These are phyloP conservation scores for Diaporthe longicolla DNA, from an alignment of 2,329 filamentous ascomycete species.

Conservation along the genomic window DNA sequence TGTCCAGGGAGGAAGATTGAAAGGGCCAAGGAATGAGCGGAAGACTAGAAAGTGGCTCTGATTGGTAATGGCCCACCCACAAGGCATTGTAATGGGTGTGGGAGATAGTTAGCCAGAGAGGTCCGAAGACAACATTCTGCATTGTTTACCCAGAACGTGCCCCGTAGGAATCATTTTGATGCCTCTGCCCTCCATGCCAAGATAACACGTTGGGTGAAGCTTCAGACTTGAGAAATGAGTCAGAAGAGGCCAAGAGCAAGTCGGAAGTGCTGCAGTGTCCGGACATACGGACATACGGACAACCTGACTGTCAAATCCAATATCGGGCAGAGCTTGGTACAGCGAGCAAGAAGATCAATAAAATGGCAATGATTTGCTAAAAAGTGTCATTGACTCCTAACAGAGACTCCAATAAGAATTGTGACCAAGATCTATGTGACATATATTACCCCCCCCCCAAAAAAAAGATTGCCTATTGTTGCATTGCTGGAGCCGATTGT, in stretches of 20 bases:
- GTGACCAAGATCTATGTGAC: not conserved
- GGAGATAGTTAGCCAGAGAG: not conserved
- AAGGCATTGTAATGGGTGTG: not conserved
- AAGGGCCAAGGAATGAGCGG: not conserved
- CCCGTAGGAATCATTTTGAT: not conserved
- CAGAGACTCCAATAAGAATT: not conserved
- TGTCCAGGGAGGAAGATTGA: not conserved
- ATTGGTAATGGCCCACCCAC: not conserved
- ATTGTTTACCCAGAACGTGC: not conserved
- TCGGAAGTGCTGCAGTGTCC: too few relatives aligned
- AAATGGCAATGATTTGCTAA: not conserved
- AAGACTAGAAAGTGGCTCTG: not conserved
- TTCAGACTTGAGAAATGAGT: too few relatives aligned
- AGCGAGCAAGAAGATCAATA: fast-evolving
- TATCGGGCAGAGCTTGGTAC: not conserved
- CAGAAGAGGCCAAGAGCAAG: too few relatives aligned
- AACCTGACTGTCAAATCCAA: too few relatives aligned
- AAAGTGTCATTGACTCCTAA: not conserved
- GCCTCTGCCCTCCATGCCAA: too few relatives aligned
- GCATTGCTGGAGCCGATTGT: not conserved
- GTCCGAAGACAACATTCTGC: too few relatives aligned
- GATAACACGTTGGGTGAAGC: not conserved
- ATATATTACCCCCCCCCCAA: too few relatives aligned
- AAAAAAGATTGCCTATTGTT: not conserved
- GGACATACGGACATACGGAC: too few relatives aligned